phyloP scores from a whole-genome alignment of 495 filamentous ascomycete species.

The Talaromyces borbonicus region DNA sequence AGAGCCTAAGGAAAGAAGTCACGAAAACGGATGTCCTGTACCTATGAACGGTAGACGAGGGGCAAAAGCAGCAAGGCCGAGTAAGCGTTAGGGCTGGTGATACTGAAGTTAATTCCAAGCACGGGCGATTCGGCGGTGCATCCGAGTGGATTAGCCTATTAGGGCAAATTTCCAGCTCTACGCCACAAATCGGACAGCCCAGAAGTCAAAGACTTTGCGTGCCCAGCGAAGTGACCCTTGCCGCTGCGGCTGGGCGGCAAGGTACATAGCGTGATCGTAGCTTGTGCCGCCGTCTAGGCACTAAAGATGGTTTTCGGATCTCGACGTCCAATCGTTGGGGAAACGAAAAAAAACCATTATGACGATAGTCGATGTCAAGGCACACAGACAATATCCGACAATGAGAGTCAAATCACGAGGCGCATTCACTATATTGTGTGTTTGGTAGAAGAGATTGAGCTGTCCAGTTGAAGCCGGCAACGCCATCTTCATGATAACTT shows the following conservation, averaged over 20 bases:
- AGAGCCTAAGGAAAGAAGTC: background rate
- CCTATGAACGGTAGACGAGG: background rate
- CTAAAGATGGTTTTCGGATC: slow-evolving; percentile 4
- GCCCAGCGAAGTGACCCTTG: slow-evolving; percentile 6
- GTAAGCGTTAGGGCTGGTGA: slow-evolving; percentile 2
- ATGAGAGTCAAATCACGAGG: background rate
- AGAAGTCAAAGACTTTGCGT: background rate
- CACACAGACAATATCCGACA: background rate
- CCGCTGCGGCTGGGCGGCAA: slow-evolving; percentile 10
- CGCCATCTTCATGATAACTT: too few species aligned
- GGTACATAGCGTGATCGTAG: slow-evolving; percentile 5
- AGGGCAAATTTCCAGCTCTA: background rate
- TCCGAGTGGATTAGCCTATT: slow-evolving; percentile 6
- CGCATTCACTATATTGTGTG: background rate
- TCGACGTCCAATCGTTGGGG: slow-evolving; percentile 3
- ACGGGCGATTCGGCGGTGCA: slow-evolving; percentile 9
- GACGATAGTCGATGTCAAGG: too few species aligned
- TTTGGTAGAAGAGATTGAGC: too few species aligned
- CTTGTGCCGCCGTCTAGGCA: slow-evolving; percentile 3
- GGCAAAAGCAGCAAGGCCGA: background rate
- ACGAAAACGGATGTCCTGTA: slow-evolving; percentile 1
- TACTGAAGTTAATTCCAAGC: slow-evolving; percentile 5
- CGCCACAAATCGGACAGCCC: slow-evolving; percentile 3
- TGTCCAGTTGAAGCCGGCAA: too few species aligned
- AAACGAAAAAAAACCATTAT: background rate